A percentile compares a stretch with the other conserved stretches of the same genome.
Conservation (phyloP, 2,329 filamentous ascomycete species). For the Trichophyton mentagrophytes region DNA sequence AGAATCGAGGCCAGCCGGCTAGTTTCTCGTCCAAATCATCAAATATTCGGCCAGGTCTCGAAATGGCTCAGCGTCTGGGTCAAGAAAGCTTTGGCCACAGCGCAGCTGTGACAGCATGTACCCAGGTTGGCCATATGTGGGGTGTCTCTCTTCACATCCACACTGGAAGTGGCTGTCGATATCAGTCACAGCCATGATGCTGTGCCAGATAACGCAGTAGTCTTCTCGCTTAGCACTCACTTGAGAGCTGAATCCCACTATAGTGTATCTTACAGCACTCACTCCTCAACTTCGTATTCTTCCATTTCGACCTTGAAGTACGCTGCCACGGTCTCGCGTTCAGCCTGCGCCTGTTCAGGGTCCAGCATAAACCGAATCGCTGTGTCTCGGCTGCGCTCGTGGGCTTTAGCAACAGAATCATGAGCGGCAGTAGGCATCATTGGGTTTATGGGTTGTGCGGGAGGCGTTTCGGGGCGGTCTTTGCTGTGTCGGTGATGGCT, state of each 20-base stretch:
- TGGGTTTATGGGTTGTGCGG: conserved; percentile 22
- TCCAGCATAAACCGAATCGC: conserved; percentile 87
- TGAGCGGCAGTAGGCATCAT: conserved; percentile 36
- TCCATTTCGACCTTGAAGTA: conserved; percentile 69
- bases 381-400: conserved; percentile 45
- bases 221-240: too few species aligned
- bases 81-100: too few species aligned
- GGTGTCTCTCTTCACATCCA: too few species aligned
- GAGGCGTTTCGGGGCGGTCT: conserved; percentile 12
- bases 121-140: too few species aligned
- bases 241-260: neutral
- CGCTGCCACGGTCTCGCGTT: conserved; percentile 53
- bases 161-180: neutral
- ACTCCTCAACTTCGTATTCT: conserved; percentile 38
- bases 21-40: too few species aligned
- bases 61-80: too few species aligned
- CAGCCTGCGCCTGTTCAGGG: conserved; percentile 56
- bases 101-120: too few species aligned
- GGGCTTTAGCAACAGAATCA: conserved; percentile 32
- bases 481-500: conserved; percentile 7
- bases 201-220: neutral
- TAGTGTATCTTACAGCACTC: neutral
- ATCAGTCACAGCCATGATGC: neutral
- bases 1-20: too few species aligned
- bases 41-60: too few species aligned